These are phyloP conservation scores for Nelumbo lutea DNA, from an alignment of 164 flowering plant genomes.

Conservation along the genomic window DNA sequence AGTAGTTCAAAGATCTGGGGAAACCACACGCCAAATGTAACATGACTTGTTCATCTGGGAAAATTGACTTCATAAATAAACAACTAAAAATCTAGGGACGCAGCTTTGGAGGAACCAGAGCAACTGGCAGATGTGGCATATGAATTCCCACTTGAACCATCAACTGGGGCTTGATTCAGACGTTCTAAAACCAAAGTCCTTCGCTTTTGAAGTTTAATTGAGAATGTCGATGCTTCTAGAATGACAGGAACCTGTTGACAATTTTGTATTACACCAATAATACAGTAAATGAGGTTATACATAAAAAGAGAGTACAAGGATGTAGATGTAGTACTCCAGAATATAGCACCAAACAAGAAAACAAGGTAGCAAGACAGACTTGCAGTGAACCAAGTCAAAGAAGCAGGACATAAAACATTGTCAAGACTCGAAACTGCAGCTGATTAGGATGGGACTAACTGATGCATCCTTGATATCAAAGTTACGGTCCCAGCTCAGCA, in stretches of 20 bases:
- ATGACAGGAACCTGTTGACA: constrained; percentile 74
- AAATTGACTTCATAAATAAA: not conserved
- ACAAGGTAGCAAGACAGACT: not conserved
- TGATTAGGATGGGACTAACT: not conserved
- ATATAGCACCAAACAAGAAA: not conserved
- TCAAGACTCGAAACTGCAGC: not conserved
- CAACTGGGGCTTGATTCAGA: constrained; percentile 94
- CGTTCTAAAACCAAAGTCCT: constrained; percentile 70
- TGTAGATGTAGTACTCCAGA: no score
- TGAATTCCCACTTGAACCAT: constrained; percentile 80
- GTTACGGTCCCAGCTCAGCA: not conserved
- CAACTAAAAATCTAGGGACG: constrained; percentile 58
- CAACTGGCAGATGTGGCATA: constrained; percentile 59
- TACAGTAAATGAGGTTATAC: not conserved
- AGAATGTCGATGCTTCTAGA: constrained; percentile 78
- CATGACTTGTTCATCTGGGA: not conserved
- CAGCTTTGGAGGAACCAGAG: constrained; percentile 50
- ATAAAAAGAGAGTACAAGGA: not conserved
- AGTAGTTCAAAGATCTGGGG: not conserved
- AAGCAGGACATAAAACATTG: not conserved
- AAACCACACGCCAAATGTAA: not conserved
- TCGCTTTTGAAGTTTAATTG: constrained; percentile 74
- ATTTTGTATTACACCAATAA: not conserved
- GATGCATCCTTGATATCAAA: not conserved
- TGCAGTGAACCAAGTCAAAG: not conserved